phyloP scores from a whole-genome alignment of 805 yeast species.

The Ogataea populi-albae region DNA sequence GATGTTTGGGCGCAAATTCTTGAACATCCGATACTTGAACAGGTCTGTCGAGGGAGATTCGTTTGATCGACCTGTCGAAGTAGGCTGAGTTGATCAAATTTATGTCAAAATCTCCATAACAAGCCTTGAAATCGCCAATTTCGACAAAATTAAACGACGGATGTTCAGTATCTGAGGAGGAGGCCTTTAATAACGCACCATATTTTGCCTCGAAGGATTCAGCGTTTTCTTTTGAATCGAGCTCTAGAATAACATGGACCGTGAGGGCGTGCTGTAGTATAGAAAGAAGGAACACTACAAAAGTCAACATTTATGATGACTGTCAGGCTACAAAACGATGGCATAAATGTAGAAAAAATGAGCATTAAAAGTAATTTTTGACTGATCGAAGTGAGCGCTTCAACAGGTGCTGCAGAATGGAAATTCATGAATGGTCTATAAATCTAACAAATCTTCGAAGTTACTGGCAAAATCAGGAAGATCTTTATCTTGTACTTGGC shows the following conservation, averaged over 20 bases:
- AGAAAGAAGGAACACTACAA: constrained; percentile 1
- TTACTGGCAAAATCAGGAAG: constrained; percentile 1
- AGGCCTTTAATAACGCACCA: constrained; percentile 5
- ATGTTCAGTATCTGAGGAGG: background rate
- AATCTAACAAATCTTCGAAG: constrained; percentile 12
- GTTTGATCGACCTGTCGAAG: constrained; percentile 34
- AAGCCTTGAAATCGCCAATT: constrained; percentile 34
- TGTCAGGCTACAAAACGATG: too few species aligned
- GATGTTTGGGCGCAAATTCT: constrained; percentile 42
- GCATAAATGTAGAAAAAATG: background rate
- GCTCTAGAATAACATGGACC: constrained; percentile 11
- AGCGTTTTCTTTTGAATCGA: constrained; percentile 8
- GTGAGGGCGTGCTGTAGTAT: background rate
- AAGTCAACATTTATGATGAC: too few species aligned
- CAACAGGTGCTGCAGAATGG: too few species aligned
- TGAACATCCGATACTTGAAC: constrained; percentile 38
- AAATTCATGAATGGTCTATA: constrained; percentile 4
- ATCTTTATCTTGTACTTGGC: constrained; percentile 3
- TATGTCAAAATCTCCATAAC: constrained; percentile 36
- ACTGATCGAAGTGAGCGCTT: too few species aligned
- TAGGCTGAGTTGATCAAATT: constrained; percentile 31
- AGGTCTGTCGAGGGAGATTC: constrained; percentile 36
- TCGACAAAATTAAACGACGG: constrained; percentile 19
- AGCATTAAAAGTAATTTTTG: background rate
- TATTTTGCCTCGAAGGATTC: constrained; percentile 11